phyloP scores from a whole-genome alignment of 805 yeast genomes.

The Metschnikowia dekortorum region DNA sequence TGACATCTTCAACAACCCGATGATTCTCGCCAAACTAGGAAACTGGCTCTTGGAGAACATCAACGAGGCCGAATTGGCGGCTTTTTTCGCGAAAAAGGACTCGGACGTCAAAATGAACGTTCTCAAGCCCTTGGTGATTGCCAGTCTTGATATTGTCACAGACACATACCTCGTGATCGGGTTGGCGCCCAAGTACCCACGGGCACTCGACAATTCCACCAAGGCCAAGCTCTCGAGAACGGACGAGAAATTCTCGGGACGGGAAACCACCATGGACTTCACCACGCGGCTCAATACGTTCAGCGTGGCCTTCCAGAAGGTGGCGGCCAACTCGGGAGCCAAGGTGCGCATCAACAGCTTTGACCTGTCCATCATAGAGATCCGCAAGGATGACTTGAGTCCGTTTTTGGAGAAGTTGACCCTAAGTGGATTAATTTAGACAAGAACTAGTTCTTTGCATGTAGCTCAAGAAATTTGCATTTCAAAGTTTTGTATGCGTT shows the following conservation, averaged over 20 bases:
- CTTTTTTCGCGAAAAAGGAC: slow-evolving; percentile 30
- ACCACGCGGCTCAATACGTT: slow-evolving; percentile 66
- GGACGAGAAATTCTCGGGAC: slow-evolving; percentile 1
- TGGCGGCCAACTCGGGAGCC: slow-evolving; percentile 81
- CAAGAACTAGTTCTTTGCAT: no score
- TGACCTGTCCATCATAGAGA: slow-evolving; percentile 90
- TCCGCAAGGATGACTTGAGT: slow-evolving; percentile 78
- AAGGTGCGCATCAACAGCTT: slow-evolving; percentile 89
- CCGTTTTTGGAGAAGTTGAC: slow-evolving; percentile 85
- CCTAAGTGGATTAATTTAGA: slow-evolving; percentile 51
- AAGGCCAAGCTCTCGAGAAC: slow-evolving; percentile 25
- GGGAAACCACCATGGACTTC: slow-evolving; percentile 25
- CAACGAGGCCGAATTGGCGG: slow-evolving; percentile 61
- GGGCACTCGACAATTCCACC: slow-evolving; percentile 35
- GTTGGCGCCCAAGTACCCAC: slow-evolving; percentile 74
- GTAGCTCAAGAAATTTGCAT: no score
- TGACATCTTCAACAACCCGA: slow-evolving; percentile 74
- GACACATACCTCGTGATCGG: slow-evolving; percentile 88
- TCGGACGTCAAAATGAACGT: slow-evolving; percentile 19
- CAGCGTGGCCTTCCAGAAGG: slow-evolving; percentile 86
- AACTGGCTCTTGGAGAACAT: slow-evolving; percentile 89
- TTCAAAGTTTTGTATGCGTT: no score
- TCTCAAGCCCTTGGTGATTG: slow-evolving; percentile 78
- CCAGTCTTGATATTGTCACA: slow-evolving; percentile 67
- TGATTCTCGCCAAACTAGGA: slow-evolving; percentile 79